Evolutionary conservation across 345 rosid species (phyloP).

Genomic region (Populus simonii): DNA sequence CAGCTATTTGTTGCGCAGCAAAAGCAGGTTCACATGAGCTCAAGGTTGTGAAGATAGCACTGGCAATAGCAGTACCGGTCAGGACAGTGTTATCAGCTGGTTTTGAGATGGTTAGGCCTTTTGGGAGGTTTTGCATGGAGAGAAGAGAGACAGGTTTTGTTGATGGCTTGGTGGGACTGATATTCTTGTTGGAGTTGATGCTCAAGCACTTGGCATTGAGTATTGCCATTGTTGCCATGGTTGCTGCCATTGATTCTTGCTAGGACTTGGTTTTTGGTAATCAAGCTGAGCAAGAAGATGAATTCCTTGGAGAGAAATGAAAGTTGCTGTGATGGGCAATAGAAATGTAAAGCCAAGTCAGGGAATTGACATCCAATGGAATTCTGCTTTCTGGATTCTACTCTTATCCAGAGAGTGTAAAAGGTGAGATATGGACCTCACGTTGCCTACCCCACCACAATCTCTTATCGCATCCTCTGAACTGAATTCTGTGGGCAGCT

Average conservation of each 20-base stretch:
- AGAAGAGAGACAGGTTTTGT: constrained; percentile 35
- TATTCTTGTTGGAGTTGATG: constrained; percentile 33
- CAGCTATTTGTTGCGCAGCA: constrained; percentile 84
- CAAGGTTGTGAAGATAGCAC: constrained; percentile 72
- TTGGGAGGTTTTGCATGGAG: constrained; percentile 44
- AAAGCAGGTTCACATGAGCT: constrained; percentile 68
- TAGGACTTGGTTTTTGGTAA: background rate
- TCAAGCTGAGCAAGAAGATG: background rate
- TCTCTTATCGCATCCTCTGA: constrained; percentile 31
- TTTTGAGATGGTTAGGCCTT: constrained; percentile 38
- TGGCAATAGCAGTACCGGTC: constrained; percentile 59
- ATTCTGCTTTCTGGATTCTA: constrained; percentile 43
- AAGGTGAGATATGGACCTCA: constrained; percentile 38
- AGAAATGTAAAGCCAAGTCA: constrained; percentile 12
- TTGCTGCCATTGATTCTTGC: constrained; percentile 45
- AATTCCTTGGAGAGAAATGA: constrained; percentile 15
- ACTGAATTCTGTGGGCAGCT: background rate
- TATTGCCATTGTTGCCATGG: constrained; percentile 63
- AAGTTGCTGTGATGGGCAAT: background rate
- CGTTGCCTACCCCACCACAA: constrained; percentile 16
- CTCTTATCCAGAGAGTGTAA: constrained; percentile 52
- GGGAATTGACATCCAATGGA: constrained; percentile 39
- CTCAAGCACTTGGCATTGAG: constrained; percentile 55
- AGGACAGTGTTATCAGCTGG: constrained; percentile 29
- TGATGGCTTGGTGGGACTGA: constrained; percentile 31